Conservation (phyloP, 192 early-diverging fungal genomes). For the Backusella luteola region DNA sequence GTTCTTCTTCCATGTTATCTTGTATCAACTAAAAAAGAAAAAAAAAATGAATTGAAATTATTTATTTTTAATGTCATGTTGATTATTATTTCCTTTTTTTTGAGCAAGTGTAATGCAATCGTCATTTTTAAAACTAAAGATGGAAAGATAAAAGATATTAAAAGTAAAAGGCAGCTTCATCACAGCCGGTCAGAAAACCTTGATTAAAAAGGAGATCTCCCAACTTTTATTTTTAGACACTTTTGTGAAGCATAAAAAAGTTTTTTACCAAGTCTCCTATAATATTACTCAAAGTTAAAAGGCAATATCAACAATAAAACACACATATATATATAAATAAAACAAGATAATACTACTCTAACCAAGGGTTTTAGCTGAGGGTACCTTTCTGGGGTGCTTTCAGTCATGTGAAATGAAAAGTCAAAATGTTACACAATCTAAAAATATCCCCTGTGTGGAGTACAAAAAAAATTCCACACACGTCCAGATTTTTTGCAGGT, state of each 20-base stretch:
- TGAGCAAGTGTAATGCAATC: background rate
- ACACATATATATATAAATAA: background rate
- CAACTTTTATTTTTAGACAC: constrained; percentile 3
- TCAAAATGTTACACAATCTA: background rate
- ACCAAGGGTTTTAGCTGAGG: background rate
- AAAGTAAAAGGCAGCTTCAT: background rate
- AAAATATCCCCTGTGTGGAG: background rate
- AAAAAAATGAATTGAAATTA: background rate
- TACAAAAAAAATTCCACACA: background rate
- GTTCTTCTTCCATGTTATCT: background rate
- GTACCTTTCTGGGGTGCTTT: background rate
- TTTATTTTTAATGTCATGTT: background rate
- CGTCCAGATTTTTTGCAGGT: background rate
- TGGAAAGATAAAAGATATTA: background rate
- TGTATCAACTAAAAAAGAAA: background rate
- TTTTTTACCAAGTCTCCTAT: background rate
- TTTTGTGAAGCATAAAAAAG: background rate
- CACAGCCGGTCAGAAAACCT: background rate
- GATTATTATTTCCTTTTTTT: background rate
- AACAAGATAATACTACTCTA: background rate
- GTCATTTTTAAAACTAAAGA: background rate
- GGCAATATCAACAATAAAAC: background rate
- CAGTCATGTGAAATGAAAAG: background rate
- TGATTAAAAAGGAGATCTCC: background rate
- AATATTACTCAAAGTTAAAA: background rate